A percentile compares a stretch with the other conserved stretches of the same genome.
Evolutionary conservation across 768 basidiomycete species (phyloP).

Genomic region (Macrolepiota albuminosa): DNA sequence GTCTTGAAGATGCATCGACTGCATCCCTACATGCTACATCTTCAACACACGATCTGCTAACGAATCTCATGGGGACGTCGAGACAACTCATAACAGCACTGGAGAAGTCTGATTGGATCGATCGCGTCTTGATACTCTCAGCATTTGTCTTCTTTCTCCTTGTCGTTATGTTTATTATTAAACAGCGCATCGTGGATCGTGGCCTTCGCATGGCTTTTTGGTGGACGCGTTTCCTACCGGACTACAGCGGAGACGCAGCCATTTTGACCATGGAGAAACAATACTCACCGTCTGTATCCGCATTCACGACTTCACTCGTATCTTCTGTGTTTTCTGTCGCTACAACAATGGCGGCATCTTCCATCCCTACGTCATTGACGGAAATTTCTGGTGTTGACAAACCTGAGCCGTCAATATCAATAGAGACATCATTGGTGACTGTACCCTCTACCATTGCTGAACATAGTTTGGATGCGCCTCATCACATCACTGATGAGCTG

Average conservation of each 20-base stretch:
- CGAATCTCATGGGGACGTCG: slow-evolving; percentile 68
- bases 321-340: slow-evolving; percentile 4
- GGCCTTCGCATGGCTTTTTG: slow-evolving; percentile 77
- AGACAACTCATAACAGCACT: slow-evolving; percentile 83
- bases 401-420: neutral
- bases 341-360: neutral
- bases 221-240: slow-evolving; percentile 80
- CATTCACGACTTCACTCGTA: neutral
- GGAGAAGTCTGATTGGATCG: slow-evolving; percentile 88
- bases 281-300: neutral
- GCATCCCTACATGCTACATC: slow-evolving; percentile 71
- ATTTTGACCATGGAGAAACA: slow-evolving; percentile 34
- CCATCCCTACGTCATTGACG: neutral
- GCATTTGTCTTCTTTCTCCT: slow-evolving; percentile 81
- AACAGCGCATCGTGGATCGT: slow-evolving; percentile 80
- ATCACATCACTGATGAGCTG: slow-evolving; percentile 5
- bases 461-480: neutral
- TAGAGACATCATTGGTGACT: neutral
- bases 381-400: neutral
- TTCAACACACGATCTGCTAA: slow-evolving; percentile 70
- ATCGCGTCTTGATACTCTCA: slow-evolving; percentile 79
- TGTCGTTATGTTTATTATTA: slow-evolving; percentile 81
- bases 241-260: slow-evolving; percentile 32
- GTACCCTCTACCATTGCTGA: neutral
- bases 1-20: slow-evolving; percentile 68